Evolutionary conservation across 1,139 yeast genomes (phyloP).

Genomic region (Geotrichum aggregatum): DNA sequence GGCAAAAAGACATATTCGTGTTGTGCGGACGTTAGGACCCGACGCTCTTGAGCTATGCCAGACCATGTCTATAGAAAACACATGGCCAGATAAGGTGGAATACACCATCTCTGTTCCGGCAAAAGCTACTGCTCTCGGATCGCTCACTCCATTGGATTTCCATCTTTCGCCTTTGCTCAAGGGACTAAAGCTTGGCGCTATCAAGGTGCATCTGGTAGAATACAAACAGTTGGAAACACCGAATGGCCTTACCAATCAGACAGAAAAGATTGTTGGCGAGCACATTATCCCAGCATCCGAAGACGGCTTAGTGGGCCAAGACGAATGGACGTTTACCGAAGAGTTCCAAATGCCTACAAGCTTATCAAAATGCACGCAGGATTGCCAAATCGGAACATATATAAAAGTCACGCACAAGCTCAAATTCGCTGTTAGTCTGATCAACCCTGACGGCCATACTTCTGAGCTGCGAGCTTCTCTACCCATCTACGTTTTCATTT

Average conservation of each 20-base stretch:
- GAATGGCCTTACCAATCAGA: constrained; percentile 42
- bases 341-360: constrained; percentile 63
- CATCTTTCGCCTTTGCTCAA: constrained; percentile 74
- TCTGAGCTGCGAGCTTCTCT: constrained; percentile 73
- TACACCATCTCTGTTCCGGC: constrained; percentile 83
- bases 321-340: constrained; percentile 73
- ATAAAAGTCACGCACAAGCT: constrained; percentile 69
- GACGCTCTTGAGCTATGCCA: constrained; percentile 87
- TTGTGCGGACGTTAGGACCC: constrained; percentile 82
- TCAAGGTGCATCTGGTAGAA: constrained; percentile 65
- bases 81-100: constrained; percentile 94
- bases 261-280: constrained; percentile 55
- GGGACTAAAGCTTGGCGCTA: constrained; percentile 71
- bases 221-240: constrained; percentile 60
- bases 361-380: constrained; percentile 75
- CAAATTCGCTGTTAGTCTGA: constrained; percentile 57
- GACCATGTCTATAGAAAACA: constrained; percentile 88
- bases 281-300: constrained; percentile 45
- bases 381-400: constrained; percentile 57
- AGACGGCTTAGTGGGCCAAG: constrained; percentile 44
- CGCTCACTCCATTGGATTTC: constrained; percentile 65
- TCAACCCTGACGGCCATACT: constrained; percentile 70
- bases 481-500: constrained; percentile 63
- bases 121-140: constrained; percentile 86
- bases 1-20: constrained; percentile 70